Conservation (phyloP, 1,284 basidiomycete species). For the Cutaneotrichosporon sp. region DNA sequence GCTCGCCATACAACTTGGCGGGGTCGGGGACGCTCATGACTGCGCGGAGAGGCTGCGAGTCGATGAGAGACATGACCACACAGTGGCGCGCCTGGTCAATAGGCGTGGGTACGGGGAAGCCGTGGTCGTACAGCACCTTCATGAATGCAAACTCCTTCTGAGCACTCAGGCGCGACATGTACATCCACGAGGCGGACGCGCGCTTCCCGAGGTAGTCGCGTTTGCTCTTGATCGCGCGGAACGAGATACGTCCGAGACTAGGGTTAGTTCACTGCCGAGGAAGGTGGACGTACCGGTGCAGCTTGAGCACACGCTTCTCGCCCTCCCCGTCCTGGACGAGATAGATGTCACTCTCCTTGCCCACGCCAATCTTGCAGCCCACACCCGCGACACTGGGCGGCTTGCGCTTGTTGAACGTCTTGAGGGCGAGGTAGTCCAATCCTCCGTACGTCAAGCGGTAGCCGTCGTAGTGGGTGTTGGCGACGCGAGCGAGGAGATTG, state of each 20-base stretch:
- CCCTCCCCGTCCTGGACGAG: slow-evolving; percentile 82
- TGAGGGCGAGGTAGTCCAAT: slow-evolving; percentile 92
- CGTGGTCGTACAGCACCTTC: slow-evolving; percentile 93
- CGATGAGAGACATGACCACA: slow-evolving; percentile 93
- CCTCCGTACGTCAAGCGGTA: slow-evolving; percentile 97
- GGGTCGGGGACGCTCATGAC: slow-evolving; percentile 79
- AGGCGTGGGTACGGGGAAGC: slow-evolving; percentile 88
- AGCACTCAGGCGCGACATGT: slow-evolving; percentile 93
- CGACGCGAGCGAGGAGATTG: slow-evolving; percentile 83
- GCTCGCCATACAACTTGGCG: slow-evolving; percentile 81
- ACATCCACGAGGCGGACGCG: slow-evolving; percentile 98
- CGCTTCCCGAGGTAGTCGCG: slow-evolving; percentile 95
- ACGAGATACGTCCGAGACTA: slow-evolving; percentile 92
- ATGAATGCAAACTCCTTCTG: slow-evolving; percentile 99
- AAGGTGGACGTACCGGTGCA: slow-evolving; percentile 67
- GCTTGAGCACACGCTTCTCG: slow-evolving; percentile 82
- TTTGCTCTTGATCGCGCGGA: slow-evolving; percentile 94
- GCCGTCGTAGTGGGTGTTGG: slow-evolving; percentile 94
- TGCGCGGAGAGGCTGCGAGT: slow-evolving; percentile 95
- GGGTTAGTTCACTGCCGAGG: slow-evolving; percentile 4
- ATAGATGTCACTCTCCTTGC: slow-evolving; percentile 97
- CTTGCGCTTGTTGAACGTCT: slow-evolving; percentile 85
- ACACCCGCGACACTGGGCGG: slow-evolving; percentile 57
- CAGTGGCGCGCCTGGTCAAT: slow-evolving; percentile 94
- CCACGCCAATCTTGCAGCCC: slow-evolving; percentile 80